Conservation (phyloP, 805 yeast genomes). For the Wickerhamiella domercqiae region DNA sequence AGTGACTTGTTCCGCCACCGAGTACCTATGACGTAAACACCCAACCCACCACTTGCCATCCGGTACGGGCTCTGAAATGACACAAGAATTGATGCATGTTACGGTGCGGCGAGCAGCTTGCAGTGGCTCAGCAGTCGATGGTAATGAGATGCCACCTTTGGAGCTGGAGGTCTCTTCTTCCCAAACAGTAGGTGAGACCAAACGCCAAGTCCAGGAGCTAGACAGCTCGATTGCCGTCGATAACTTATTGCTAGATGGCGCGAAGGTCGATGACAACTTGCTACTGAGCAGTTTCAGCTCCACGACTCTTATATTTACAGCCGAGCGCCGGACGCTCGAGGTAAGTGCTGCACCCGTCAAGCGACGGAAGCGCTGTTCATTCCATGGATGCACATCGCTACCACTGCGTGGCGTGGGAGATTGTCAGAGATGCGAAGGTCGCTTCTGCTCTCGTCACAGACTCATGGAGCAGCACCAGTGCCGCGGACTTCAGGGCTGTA, state of each 20-base stretch:
- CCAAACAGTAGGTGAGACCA: slow-evolving; percentile 23
- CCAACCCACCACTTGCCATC: no score
- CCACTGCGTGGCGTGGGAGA: slow-evolving; percentile 60
- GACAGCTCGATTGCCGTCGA: slow-evolving; percentile 20
- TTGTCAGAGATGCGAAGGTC: slow-evolving; percentile 71
- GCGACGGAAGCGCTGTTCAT: slow-evolving; percentile 34
- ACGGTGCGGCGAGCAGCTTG: slow-evolving; percentile 14
- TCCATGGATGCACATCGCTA: slow-evolving; percentile 43
- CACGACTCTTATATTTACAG: slow-evolving; percentile 18
- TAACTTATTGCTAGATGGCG: slow-evolving; percentile 19
- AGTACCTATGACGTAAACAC: no score
- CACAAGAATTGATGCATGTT: slow-evolving; percentile 14
- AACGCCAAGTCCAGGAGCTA: slow-evolving; percentile 19
- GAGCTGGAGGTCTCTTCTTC: slow-evolving; percentile 18
- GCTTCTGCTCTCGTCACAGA: slow-evolving; percentile 76
- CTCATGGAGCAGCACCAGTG: slow-evolving; percentile 74
- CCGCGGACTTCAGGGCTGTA: slow-evolving; percentile 60
- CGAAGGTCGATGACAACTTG: slow-evolving; percentile 21
- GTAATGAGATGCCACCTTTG: slow-evolving; percentile 13
- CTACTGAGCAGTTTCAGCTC: slow-evolving; percentile 20
- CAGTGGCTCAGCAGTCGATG: no score
- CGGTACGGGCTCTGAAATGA: background rate
- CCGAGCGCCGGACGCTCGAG: slow-evolving; percentile 19
- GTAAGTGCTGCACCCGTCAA: slow-evolving; percentile 15
- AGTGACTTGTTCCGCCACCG: no score